A percentile compares a stretch with the other conserved stretches of the same genome.
Conservation (phyloP, 805 yeast genomes). For the Barnettozyma pratensis region DNA sequence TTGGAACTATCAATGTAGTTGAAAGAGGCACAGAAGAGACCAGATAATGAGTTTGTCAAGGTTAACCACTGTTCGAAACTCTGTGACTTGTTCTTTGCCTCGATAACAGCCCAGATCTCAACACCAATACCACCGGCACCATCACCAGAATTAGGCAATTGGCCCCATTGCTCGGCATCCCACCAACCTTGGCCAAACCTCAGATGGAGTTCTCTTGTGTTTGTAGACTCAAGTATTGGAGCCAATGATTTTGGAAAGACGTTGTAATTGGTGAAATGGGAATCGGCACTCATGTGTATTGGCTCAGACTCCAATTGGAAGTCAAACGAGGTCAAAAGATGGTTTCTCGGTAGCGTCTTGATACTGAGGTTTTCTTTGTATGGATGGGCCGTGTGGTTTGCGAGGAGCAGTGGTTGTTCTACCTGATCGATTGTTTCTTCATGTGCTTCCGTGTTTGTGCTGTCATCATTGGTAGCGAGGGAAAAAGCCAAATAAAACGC, state of each 20-base stretch:
- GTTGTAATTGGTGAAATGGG: conserved; percentile 43
- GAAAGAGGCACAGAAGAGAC: conserved; percentile 90
- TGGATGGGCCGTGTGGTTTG: conserved; percentile 23
- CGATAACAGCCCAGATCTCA: conserved; percentile 84
- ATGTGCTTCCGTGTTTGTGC: background rate
- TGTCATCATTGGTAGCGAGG: background rate
- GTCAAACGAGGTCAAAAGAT: conserved; percentile 62
- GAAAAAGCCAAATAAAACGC: too few relatives aligned
- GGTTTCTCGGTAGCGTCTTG: conserved; percentile 70
- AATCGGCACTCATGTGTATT: conserved; percentile 18
- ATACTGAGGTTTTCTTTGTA: conserved; percentile 60
- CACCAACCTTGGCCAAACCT: conserved; percentile 94
- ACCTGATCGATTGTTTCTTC: background rate
- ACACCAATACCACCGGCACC: conserved; percentile 92
- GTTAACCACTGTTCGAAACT: conserved; percentile 67
- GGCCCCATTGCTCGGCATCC: conserved; percentile 87
- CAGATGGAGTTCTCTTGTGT: conserved; percentile 71
- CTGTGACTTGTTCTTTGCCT: conserved; percentile 47
- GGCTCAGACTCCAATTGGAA: conserved; percentile 59
- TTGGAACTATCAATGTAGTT: conserved; percentile 78
- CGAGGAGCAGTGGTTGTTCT: conserved; percentile 1
- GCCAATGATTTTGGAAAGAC: conserved; percentile 79
- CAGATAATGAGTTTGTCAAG: conserved; percentile 74
- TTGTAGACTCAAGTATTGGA: conserved; percentile 62
- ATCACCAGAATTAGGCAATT: conserved; percentile 65